These are phyloP conservation scores for Candida pseudoglaebosa DNA, from an alignment of 805 yeast genomes.

Conservation along the genomic window DNA sequence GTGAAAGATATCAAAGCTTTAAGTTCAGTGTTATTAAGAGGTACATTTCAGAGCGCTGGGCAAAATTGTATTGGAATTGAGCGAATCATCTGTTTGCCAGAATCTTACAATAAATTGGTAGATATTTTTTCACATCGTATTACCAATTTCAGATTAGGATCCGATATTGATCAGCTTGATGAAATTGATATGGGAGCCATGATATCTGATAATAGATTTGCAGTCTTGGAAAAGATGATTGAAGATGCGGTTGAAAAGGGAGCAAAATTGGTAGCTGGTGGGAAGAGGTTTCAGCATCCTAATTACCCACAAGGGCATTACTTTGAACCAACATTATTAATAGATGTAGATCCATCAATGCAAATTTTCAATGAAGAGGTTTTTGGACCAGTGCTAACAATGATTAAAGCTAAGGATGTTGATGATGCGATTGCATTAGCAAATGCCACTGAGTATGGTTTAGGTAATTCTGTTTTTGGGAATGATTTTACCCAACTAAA, in stretches of 20 bases:
- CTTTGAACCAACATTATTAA: conserved; percentile 84
- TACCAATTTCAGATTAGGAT: conserved; percentile 67
- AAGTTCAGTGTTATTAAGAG: conserved; percentile 79
- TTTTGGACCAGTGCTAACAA: conserved; percentile 85
- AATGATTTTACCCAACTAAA: conserved; percentile 53
- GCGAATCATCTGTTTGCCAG: conserved; percentile 78
- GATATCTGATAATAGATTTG: conserved; percentile 76
- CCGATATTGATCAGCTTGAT: conserved; percentile 86
- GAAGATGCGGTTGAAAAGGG: conserved; percentile 73
- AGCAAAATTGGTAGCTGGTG: conserved; percentile 81
- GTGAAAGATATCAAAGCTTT: conserved; percentile 53
- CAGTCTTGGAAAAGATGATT: conserved; percentile 59
- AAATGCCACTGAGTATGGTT: conserved; percentile 81
- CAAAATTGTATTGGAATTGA: conserved; percentile 98
- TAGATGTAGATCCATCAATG: conserved; percentile 74
- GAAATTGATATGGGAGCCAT: conserved; percentile 96
- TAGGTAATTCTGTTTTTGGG: conserved; percentile 91
- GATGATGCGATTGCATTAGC: conserved; percentile 74
- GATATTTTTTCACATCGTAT: conserved; percentile 56
- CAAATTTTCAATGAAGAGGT: conserved; percentile 84
- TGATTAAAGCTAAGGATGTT: conserved; percentile 66
- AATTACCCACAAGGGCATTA: conserved; percentile 94
- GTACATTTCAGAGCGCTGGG: conserved; percentile 95
- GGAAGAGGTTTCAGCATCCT: conserved; percentile 76
- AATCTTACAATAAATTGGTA: conserved; percentile 61